Evolutionary conservation across 2,329 filamentous ascomycete species (phyloP), one percentile per base, ranked within the genome.

Genomic region (Aspergillus transmontanensis): DNA sequence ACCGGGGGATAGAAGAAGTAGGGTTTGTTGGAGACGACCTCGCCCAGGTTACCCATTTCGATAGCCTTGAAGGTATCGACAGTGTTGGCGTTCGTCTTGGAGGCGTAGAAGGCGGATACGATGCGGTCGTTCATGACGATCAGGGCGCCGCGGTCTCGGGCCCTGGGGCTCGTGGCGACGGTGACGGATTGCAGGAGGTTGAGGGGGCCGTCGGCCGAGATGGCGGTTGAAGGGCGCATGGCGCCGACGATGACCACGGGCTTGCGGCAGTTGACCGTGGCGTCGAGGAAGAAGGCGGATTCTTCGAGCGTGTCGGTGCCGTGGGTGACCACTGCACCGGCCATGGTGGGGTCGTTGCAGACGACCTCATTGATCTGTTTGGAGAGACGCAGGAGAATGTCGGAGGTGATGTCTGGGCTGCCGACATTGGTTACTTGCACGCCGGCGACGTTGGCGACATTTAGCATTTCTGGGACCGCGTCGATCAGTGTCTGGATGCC

Each of bases 241-340:
- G 87, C 83, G 6, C 87, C 87, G 1, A 87, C 87, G 28, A 87
- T 71, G 4, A 89, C 81, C 6, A 89, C 80, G 0, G 87, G 87
- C 73, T 89, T 89, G 34, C 80, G 79, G 50, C 82, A 85, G 67
- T 83, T 82, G 39, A 88, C 72, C 0, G 85, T 87, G 4, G 85
- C 75, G 65, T 89, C 84, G 10, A 89, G 76, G 77, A 88, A 89
- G 77, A 89, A 89, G 10, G 86, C 85, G 0, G 85, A 84, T 73
- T 89, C 87, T 69, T 89, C 87, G 1, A 90, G 79, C 0, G 86
- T 88, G 69, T 90, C 88, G 10, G 88, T 90, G 55, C 88, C 87
- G 68, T 90, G 87, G 0, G 87, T 89, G 59, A 90, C 77, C 39
- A 73, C 66, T 51, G 72, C 71, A 5, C 69, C 71, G 9, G 69